These are phyloP conservation scores for Filosporella fistucella DNA, from an alignment of 495 filamentous ascomycete genomes.

Conservation along the genomic window DNA sequence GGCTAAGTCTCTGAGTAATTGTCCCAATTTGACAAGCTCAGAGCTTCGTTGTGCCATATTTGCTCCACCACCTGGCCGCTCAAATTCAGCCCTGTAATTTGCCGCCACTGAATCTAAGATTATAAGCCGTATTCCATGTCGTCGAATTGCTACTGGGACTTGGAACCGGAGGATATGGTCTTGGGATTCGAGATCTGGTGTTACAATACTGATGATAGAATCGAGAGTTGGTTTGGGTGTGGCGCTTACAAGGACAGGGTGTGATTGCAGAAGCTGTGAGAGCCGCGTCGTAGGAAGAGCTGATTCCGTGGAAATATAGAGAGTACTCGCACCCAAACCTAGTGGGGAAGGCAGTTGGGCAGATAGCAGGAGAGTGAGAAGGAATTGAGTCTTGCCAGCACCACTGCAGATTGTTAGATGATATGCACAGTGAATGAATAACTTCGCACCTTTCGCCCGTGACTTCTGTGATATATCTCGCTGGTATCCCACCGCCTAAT, in stretches of 20 bases:
- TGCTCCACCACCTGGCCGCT: slow-evolving; percentile 33
- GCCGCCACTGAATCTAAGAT: slow-evolving; percentile 88
- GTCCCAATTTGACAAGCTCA: slow-evolving; percentile 74
- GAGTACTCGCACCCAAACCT: slow-evolving; percentile 62
- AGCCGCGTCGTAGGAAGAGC: slow-evolving; percentile 77
- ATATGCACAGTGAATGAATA: not conserved
- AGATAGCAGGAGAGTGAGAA: slow-evolving; percentile 74
- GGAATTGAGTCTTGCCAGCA: slow-evolving; percentile 93
- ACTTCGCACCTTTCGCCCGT: slow-evolving; percentile 82
- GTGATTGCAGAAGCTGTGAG: slow-evolving; percentile 63
- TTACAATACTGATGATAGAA: slow-evolving; percentile 56
- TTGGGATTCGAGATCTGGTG: slow-evolving; percentile 90
- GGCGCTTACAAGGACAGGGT: slow-evolving; percentile 52
- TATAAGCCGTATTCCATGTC: slow-evolving; percentile 72
- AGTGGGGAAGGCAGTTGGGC: slow-evolving; percentile 71
- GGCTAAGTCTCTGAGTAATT: slow-evolving; percentile 70
- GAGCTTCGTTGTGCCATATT: slow-evolving; percentile 42
- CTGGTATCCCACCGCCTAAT: slow-evolving; percentile 80
- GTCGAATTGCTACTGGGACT: slow-evolving; percentile 74
- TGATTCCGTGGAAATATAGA: slow-evolving; percentile 96
- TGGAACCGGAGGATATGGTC: slow-evolving; percentile 93
- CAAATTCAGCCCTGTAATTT: slow-evolving; percentile 90
- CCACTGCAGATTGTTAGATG: slow-evolving; percentile 45
- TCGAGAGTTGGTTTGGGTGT: slow-evolving; percentile 58
- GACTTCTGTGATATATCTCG: slow-evolving; percentile 81